Conservation (phyloP, 2,329 filamentous ascomycete species). For the Epichloe festucae region DNA sequence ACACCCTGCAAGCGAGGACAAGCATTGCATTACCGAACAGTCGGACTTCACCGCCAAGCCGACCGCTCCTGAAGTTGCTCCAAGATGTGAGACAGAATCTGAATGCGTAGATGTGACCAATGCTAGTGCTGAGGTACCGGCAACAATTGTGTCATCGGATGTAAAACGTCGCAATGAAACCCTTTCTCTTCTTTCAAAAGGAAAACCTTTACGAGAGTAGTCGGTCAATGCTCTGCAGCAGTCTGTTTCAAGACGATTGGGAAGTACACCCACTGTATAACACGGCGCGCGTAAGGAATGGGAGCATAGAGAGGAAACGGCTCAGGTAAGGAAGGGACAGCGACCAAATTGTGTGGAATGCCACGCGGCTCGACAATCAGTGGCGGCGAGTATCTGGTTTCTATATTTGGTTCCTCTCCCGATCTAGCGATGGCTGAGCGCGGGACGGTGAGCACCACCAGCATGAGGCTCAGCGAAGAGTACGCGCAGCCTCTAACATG, state of each 20-base stretch:
- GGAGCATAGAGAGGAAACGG: too few relatives aligned
- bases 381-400: not conserved
- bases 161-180: not conserved
- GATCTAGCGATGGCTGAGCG: constrained; percentile 5
- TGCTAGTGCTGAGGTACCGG: not conserved
- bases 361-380: not conserved
- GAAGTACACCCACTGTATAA: too few relatives aligned
- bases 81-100: not conserved
- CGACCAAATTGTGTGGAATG: not conserved
- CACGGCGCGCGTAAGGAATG: too few relatives aligned
- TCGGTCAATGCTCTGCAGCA: too few relatives aligned
- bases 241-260: too few relatives aligned
- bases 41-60: not conserved
- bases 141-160: not conserved
- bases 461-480: not conserved
- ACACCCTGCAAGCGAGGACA: too few relatives aligned
- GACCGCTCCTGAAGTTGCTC: not conserved
- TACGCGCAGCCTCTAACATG: too few relatives aligned
- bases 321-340: too few relatives aligned
- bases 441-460: not conserved
- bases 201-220: not conserved
- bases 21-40: not conserved
- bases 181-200: not conserved
- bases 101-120: not conserved
- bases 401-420: constrained; percentile 3